Percentiles rank a stretch among this genome's conserved stretches.
These are phyloP conservation scores for Alternaria arbusti DNA, from an alignment of 2,329 filamentous ascomycete genomes.

Conservation along the genomic window DNA sequence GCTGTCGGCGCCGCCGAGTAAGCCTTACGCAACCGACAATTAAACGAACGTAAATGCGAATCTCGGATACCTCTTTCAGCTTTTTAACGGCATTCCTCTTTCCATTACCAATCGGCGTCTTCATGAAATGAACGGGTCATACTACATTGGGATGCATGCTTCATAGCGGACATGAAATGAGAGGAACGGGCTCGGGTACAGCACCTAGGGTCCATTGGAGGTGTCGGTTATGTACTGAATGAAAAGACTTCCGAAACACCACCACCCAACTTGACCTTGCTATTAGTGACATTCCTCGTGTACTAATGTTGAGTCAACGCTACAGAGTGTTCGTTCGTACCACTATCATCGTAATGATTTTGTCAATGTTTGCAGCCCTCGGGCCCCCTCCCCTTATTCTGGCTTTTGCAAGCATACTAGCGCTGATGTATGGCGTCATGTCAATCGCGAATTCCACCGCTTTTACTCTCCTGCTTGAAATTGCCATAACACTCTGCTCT, in stretches of 20 bases:
- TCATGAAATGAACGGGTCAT: constrained; percentile 41
- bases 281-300: not conserved
- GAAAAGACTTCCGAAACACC: constrained; percentile 40
- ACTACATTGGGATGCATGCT: constrained; percentile 37
- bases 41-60: constrained; percentile 30
- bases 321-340: not conserved
- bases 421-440: not conserved
- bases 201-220: constrained; percentile 28
- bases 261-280: not conserved
- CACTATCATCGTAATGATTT: not conserved
- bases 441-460: not conserved
- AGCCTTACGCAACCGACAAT: constrained; percentile 30
- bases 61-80: constrained; percentile 36
- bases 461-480: not conserved
- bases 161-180: constrained; percentile 42
- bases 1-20: constrained; percentile 47
- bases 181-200: constrained; percentile 36
- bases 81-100: constrained; percentile 45
- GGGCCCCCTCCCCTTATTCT: not conserved
- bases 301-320: not conserved
- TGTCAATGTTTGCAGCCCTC: not conserved
- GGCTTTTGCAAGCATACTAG: not conserved
- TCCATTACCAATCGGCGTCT: constrained; percentile 45
- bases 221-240: constrained; percentile 47
- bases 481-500: not conserved